phyloP scores from a whole-genome alignment of 108 stramenopile genomes.

The Nitzschia sp. region DNA sequence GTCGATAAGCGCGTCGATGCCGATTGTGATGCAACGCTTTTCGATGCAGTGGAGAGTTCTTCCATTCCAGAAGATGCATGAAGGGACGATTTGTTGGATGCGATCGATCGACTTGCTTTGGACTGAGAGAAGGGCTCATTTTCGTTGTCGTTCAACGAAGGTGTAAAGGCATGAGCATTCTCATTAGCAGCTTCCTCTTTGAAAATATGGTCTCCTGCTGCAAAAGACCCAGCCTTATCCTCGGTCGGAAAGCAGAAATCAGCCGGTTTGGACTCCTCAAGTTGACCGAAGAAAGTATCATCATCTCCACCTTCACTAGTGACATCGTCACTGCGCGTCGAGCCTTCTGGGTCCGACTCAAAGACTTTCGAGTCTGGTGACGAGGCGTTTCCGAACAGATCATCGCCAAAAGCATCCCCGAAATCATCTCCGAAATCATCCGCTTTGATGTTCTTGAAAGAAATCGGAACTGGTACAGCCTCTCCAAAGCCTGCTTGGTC shows the following conservation, averaged over 20 bases:
- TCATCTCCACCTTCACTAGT: not conserved
- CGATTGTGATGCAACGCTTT: not conserved
- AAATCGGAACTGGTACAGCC: not conserved
- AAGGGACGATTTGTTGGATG: not conserved
- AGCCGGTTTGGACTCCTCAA: not conserved
- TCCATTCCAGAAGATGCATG: not conserved
- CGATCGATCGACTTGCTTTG: not conserved
- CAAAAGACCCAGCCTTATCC: not conserved
- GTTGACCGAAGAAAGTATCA: not conserved
- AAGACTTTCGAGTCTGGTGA: not conserved
- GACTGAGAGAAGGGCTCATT: not conserved
- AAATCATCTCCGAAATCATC: conserved; percentile 1
- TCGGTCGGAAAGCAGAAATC: not conserved
- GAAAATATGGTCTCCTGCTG: no score
- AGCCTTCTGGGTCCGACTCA: not conserved
- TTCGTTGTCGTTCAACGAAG: no score
- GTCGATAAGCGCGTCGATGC: not conserved
- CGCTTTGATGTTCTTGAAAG: not conserved
- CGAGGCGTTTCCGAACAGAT: not conserved
- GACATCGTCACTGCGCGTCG: not conserved
- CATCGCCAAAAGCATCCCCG: no score
- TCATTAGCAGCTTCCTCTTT: no score
- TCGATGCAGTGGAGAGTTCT: not conserved
- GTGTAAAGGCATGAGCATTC: no score
- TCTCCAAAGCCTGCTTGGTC: not conserved